These are phyloP conservation scores for Phytopythium ostracodes DNA, from an alignment of 352 stramenopile species.

Conservation along the genomic window DNA sequence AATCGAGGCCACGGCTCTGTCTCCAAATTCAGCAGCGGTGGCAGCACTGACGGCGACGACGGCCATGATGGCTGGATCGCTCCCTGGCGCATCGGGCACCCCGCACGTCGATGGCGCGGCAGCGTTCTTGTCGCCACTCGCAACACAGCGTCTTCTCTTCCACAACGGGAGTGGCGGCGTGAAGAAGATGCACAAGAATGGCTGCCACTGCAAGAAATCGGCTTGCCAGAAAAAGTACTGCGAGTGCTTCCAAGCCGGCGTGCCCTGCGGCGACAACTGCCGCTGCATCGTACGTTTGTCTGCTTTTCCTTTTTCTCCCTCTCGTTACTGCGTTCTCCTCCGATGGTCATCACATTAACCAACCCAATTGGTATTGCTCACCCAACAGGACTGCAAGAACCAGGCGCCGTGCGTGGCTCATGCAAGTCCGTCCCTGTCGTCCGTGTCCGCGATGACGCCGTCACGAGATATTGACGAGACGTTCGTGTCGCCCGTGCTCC, in stretches of 20 bases:
- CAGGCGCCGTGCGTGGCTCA: slow-evolving; percentile 47
- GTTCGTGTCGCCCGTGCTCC: slow-evolving; percentile 61
- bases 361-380: slow-evolving; percentile 1
- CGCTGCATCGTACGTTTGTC: slow-evolving; percentile 77
- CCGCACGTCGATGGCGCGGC: neutral
- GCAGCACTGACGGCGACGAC: slow-evolving; percentile 8
- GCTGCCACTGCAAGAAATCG: slow-evolving; percentile 96
- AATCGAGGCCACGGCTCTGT: slow-evolving; percentile 54
- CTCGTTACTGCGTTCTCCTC: neutral
- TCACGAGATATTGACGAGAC: slow-evolving; percentile 37
- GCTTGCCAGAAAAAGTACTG: slow-evolving; percentile 98
- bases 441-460: slow-evolving; percentile 20
- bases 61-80: slow-evolving; percentile 8
- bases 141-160: slow-evolving; percentile 7
- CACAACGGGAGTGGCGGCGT: slow-evolving; percentile 16
- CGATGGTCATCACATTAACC: slow-evolving; percentile 3
- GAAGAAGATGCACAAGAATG: slow-evolving; percentile 91
- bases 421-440: slow-evolving; percentile 17
- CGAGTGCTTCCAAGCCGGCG: slow-evolving; percentile 93
- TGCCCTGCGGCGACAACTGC: slow-evolving; percentile 85
- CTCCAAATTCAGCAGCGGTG: slow-evolving; percentile 10
- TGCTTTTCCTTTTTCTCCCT: neutral
- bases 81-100: neutral
- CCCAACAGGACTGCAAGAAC: slow-evolving; percentile 73
- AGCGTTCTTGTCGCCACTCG: slow-evolving; percentile 22